A percentile compares a stretch with the other conserved stretches of the same genome.
Conservation (phyloP, 495 filamentous ascomycete genomes). For the Penicillium roqueforti region DNA sequence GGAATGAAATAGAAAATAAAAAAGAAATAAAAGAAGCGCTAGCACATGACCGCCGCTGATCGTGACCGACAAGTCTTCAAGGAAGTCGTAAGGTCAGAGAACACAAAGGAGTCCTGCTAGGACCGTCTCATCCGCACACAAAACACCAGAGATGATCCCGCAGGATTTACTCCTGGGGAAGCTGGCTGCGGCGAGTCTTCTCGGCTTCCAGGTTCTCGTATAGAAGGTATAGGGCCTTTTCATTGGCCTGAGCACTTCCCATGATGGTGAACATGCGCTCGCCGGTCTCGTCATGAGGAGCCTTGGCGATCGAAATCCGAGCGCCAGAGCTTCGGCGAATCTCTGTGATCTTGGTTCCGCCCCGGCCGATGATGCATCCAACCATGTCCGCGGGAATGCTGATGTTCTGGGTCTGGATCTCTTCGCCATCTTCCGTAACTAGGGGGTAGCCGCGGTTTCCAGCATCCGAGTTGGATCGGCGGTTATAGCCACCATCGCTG, state of each 20-base stretch:
- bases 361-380: conserved; percentile 96
- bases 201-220: conserved; percentile 99
- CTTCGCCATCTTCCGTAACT: conserved; percentile 91
- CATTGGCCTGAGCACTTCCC: conserved; percentile 84
- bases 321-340: conserved; percentile 95
- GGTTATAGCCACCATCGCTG: conserved; percentile 71
- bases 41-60: conserved; percentile 35
- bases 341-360: conserved; percentile 93
- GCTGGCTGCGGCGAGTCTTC: conserved; percentile 90
- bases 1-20: conserved; percentile 38
- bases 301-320: conserved; percentile 97
- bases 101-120: conserved; percentile 19
- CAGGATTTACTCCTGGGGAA: conserved; percentile 58
- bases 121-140: conserved; percentile 18
- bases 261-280: conserved; percentile 99
- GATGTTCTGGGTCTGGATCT: conserved; percentile 98
- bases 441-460: conserved; percentile 69
- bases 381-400: conserved; percentile 99
- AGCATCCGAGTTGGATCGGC: conserved; percentile 77
- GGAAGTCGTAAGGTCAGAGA: conserved; percentile 36
- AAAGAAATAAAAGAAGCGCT: conserved; percentile 43
- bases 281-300: conserved; percentile 92
- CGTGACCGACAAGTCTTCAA: conserved; percentile 35
- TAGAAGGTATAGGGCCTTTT: conserved; percentile 90
- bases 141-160: conserved; percentile 16